Conservation (phyloP, 202 grass and related monocot species). For the Elaeis oleifera region DNA sequence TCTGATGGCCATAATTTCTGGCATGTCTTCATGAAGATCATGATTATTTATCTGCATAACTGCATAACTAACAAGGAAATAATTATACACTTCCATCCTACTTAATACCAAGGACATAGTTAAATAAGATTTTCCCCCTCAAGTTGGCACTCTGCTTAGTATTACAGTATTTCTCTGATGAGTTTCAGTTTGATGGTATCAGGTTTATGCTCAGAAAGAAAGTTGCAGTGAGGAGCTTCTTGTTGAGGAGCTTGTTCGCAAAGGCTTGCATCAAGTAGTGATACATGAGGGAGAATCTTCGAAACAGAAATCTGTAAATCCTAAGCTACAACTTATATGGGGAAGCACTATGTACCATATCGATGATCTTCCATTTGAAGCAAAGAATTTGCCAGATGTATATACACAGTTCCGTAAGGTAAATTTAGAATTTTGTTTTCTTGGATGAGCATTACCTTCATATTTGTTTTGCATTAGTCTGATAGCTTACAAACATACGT, state of each 20-base stretch:
- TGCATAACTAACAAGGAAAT: too few species aligned
- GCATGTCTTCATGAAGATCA: too few species aligned
- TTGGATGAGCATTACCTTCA: constrained; percentile 4
- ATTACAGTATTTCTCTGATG: constrained; percentile 3
- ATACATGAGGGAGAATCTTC: constrained; percentile 28
- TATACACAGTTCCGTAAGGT: constrained; percentile 94
- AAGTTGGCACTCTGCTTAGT: neutral
- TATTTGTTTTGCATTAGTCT: neutral
- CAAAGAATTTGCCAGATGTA: constrained; percentile 59
- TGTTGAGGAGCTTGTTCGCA: constrained; percentile 42
- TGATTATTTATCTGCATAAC: too few species aligned
- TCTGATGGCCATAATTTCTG: too few species aligned
- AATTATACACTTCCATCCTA: too few species aligned
- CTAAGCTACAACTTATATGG: constrained; percentile 73
- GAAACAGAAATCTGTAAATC: constrained; percentile 22
- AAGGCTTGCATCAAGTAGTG: constrained; percentile 41
- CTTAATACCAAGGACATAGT: too few species aligned
- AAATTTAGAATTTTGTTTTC: neutral
- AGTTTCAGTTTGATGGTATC: constrained; percentile 2
- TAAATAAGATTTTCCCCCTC: neutral
- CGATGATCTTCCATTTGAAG: constrained; percentile 66
- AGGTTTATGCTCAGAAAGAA: constrained; percentile 87
- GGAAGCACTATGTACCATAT: constrained; percentile 81
- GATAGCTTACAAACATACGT: too few species aligned
- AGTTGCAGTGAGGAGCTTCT: constrained; percentile 73